These are phyloP conservation scores for Thermoascus crustaceus DNA, from an alignment of 2,329 filamentous ascomycete species.

Conservation along the genomic window DNA sequence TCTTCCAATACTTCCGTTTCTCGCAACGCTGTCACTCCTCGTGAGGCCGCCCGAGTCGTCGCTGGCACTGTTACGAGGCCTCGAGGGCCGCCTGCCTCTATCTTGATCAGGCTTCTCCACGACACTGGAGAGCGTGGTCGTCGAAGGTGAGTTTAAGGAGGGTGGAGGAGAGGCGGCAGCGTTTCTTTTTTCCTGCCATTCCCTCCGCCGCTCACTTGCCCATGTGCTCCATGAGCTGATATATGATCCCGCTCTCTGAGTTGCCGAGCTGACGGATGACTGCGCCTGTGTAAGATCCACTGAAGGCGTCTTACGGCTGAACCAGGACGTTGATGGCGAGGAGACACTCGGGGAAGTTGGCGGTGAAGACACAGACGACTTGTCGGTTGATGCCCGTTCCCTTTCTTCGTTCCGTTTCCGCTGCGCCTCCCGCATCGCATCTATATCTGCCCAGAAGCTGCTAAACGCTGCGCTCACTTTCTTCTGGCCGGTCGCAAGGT, in stretches of 20 bases:
- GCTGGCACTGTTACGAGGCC: constrained; percentile 21
- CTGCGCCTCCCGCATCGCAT: constrained; percentile 67
- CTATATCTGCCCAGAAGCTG: constrained; percentile 83
- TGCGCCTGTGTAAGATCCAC: constrained; percentile 48
- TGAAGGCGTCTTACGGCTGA: constrained; percentile 25
- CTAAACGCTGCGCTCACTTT: constrained; percentile 83
- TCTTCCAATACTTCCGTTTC: constrained; percentile 27
- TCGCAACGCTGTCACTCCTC: constrained; percentile 24
- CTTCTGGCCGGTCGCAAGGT: constrained; percentile 77
- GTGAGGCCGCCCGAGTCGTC: constrained; percentile 21
- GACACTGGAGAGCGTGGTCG: constrained; percentile 16
- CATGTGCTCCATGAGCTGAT: constrained; percentile 56
- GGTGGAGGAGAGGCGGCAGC: constrained; percentile 16
- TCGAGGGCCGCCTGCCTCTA: constrained; percentile 22
- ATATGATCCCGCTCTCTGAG: constrained; percentile 53
- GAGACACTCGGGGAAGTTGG: constrained; percentile 19
- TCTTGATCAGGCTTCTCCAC: constrained; percentile 20
- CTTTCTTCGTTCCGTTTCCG: constrained; percentile 42
- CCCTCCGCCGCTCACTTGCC: constrained; percentile 44
- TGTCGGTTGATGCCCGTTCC: constrained; percentile 22
- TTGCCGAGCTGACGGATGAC: constrained; percentile 45
- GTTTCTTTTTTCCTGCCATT: constrained; percentile 36
- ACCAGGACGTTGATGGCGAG: constrained; percentile 20
- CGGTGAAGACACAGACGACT: constrained; percentile 15
- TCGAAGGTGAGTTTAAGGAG: constrained; percentile 13